phyloP scores from a whole-genome alignment of 208 protist genomes.

The Leptomonas pyrrhocoris region DNA sequence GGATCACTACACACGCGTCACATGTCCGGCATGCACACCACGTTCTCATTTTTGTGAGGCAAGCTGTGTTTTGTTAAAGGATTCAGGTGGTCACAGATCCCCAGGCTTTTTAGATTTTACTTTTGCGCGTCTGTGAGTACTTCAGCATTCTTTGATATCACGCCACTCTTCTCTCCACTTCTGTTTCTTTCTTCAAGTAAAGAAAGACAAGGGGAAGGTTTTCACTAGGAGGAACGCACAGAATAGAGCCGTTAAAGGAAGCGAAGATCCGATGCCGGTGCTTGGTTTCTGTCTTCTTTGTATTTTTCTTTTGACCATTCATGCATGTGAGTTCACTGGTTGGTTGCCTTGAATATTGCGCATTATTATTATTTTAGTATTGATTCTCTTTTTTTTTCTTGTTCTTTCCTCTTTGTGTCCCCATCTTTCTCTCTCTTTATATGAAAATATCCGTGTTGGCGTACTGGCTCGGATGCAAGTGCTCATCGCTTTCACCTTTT shows the following conservation, averaged over 20 bases:
- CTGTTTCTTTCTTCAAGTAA: slow-evolving; percentile 1
- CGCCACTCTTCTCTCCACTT: not conserved
- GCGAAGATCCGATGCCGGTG: not conserved
- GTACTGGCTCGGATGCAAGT: slow-evolving; percentile 6
- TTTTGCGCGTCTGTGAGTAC: not conserved
- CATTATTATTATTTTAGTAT: slow-evolving; percentile 13
- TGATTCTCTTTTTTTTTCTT: not conserved
- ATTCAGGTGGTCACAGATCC: not conserved
- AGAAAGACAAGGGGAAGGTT: too few relatives aligned
- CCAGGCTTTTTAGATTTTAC: too few relatives aligned
- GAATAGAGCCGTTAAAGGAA: not conserved
- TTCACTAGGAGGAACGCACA: too few relatives aligned
- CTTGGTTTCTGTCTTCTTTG: slow-evolving; percentile 8
- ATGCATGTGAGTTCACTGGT: slow-evolving; percentile 2
- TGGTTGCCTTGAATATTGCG: not conserved
- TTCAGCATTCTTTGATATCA: not conserved
- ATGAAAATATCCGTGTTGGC: not conserved
- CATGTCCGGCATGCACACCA: too few relatives aligned
- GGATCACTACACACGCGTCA: too few relatives aligned
- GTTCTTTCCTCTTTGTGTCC: not conserved
- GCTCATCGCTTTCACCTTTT: not conserved
- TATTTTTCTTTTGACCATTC: slow-evolving; percentile 6
- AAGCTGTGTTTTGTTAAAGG: not conserved
- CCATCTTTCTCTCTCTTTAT: slow-evolving; percentile 9
- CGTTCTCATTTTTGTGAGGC: too few relatives aligned